Conservation (phyloP, 2,329 filamentous ascomycete genomes). For the Phialocephala subalpina region DNA sequence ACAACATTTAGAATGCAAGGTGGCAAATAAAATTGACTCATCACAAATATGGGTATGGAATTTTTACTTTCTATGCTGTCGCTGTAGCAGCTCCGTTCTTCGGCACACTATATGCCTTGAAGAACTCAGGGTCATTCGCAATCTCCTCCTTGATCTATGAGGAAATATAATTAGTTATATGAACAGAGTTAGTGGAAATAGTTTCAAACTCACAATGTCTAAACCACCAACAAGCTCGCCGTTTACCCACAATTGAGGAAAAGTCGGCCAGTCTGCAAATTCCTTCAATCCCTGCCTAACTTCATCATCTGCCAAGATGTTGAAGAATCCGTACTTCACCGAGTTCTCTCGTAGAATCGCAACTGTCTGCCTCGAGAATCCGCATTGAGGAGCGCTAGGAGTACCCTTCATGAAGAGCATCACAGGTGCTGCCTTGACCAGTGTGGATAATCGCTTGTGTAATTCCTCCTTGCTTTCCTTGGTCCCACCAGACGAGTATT, state of each 20-base stretch:
- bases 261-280: constrained; percentile 98
- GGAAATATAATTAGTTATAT: constrained; percentile 19
- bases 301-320: constrained; percentile 97
- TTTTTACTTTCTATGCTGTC: constrained; percentile 17
- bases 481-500: constrained; percentile 49
- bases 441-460: constrained; percentile 78
- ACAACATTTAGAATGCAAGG: too few species aligned
- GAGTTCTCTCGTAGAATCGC: constrained; percentile 85
- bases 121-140: constrained; percentile 81
- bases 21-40: neutral
- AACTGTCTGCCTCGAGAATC: constrained; percentile 91
- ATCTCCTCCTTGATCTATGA: constrained; percentile 91
- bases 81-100: constrained; percentile 27
- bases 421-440: constrained; percentile 94
- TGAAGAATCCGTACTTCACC: constrained; percentile 98
- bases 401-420: constrained; percentile 99
- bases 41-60: neutral
- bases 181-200: neutral
- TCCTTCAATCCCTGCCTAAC: constrained; percentile 96
- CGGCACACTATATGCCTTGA: constrained; percentile 72
- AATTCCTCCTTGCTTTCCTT: constrained; percentile 82
- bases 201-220: constrained; percentile 89
- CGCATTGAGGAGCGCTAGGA: constrained; percentile 85
- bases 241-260: constrained; percentile 90
- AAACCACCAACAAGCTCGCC: constrained; percentile 92